Evolutionary conservation across 345 rosid genomes (phyloP), one percentile per base, ranked within the genome.

Genomic region (Garcia nutans): DNA sequence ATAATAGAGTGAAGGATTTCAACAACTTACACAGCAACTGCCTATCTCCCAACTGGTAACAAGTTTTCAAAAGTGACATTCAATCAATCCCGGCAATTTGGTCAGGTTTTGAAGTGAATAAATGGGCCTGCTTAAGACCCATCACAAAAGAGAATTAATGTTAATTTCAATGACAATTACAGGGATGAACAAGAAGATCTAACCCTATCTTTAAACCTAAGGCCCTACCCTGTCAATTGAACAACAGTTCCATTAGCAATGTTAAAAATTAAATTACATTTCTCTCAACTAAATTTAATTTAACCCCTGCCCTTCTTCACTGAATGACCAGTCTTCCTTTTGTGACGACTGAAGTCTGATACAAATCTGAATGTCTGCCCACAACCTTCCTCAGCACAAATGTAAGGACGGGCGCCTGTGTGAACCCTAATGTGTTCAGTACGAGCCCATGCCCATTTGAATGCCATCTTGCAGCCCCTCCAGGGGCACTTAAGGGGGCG

Each of bases 401-500:
- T 82, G 2, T 93, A 96, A 50, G 99, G 99, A 20, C 98, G 93
- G 23, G 83, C 99, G 28, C 99, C 99, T 12, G 99, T 96, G 90
- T 96, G 99, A 78, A 93, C 99, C 86, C 99, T 85, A 8, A 92
- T 84, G 79, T 96, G 99, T 78, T 96, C 98, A 0, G 99, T 96
- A 37, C 98, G 79, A 10, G 99, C 97, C 99, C 99, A 96, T 23
- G 98, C 97, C 98, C 98, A 96, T 85, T 96, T 96, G 84, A 96
- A 96, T 28, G 97, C 81, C 98, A 93, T 93, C 85, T 90, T 91
- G 82, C 99, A 96, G 45, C 99, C 97, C 69, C 91, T 96, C 99
- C 99, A 96, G 0, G 99, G 99, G 78, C 99, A 96, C 85, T 96
- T 93, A 24, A 96, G 91, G n/a, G 99, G 98, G 37, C 99, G 93